These are phyloP conservation scores for Hymenochaete sp. DNA, from an alignment of 1,284 basidiomycete genomes.

Conservation along the genomic window DNA sequence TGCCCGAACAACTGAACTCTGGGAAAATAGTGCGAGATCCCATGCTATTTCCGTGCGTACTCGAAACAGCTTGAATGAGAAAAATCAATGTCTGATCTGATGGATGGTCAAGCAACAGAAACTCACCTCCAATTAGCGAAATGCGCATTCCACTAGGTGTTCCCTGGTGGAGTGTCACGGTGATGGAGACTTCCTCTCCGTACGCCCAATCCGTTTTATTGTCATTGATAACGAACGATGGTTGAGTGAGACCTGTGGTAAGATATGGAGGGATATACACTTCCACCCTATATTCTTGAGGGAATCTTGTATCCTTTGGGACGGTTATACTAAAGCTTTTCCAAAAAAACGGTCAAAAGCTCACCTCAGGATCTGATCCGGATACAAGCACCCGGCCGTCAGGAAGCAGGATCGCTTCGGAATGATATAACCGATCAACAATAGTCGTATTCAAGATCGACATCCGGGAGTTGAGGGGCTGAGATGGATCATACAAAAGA, in stretches of 20 bases:
- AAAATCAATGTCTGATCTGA: conserved; percentile 1
- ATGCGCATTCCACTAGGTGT: conserved; percentile 46
- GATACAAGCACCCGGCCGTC: conserved; percentile 66
- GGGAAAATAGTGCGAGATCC: conserved; percentile 64
- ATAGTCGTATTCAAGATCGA: conserved; percentile 63
- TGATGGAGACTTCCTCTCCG: conserved; percentile 41
- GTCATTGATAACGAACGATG: conserved; percentile 44
- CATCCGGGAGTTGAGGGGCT: conserved; percentile 51
- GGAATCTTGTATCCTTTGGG: conserved; percentile 35
- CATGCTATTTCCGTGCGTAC: conserved; percentile 72
- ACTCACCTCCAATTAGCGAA: conserved; percentile 42
- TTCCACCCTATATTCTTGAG: conserved; percentile 68
- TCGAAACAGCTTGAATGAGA: conserved; percentile 50
- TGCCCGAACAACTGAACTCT: conserved; percentile 51
- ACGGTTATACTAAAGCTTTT: no score
- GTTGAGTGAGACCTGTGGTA: conserved; percentile 45
- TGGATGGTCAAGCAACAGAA: neutral
- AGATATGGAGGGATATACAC: conserved; percentile 71
- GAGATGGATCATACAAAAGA: conserved; percentile 58
- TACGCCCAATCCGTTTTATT: conserved; percentile 63
- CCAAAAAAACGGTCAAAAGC: no score
- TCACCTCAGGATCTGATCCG: conserved; percentile 64
- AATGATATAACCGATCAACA: conserved; percentile 78
- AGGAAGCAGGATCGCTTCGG: conserved; percentile 57
- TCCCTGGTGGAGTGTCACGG: conserved; percentile 49